phyloP scores from a whole-genome alignment of 805 yeast genomes.

The Spathaspora sp. region DNA sequence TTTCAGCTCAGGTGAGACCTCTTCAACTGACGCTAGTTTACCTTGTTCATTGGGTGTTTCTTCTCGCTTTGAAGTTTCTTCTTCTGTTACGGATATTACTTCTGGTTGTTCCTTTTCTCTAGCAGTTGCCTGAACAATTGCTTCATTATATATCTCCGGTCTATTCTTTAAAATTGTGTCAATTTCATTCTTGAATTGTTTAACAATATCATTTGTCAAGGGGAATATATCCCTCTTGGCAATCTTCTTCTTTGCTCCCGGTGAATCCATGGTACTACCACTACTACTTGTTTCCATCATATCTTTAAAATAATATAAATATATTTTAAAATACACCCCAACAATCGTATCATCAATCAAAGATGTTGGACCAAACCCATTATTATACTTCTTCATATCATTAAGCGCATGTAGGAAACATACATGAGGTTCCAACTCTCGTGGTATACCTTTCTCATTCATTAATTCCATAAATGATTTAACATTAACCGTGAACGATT shows the following conservation, averaged over 20 bases:
- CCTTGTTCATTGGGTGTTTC: not conserved
- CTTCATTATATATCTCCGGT: slow-evolving; percentile 30
- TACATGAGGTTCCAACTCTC: slow-evolving; percentile 34
- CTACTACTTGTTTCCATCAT: not conserved
- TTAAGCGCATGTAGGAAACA: slow-evolving; percentile 47
- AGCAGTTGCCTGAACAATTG: slow-evolving; percentile 6
- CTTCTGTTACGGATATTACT: not conserved
- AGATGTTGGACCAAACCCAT: slow-evolving; percentile 78
- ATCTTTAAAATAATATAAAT: slow-evolving; percentile 15
- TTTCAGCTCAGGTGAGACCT: not conserved
- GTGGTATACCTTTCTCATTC: slow-evolving; percentile 30
- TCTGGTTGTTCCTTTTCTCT: not conserved
- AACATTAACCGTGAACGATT: slow-evolving; percentile 39
- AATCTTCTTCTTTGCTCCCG: slow-evolving; percentile 32
- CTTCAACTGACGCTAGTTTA: not conserved
- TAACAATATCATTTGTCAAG: slow-evolving; percentile 31
- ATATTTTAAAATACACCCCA: slow-evolving; percentile 54
- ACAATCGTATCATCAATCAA: slow-evolving; percentile 70
- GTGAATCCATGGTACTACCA: slow-evolving; percentile 18
- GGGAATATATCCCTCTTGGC: slow-evolving; percentile 44
- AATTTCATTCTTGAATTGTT: slow-evolving; percentile 22
- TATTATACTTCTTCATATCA: slow-evolving; percentile 68
- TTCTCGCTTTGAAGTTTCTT: not conserved
- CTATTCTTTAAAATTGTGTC: slow-evolving; percentile 27
- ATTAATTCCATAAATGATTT: slow-evolving; percentile 24